Conservation (phyloP, 2,329 filamentous ascomycete genomes). For the Podosphaera xanthii region DNA sequence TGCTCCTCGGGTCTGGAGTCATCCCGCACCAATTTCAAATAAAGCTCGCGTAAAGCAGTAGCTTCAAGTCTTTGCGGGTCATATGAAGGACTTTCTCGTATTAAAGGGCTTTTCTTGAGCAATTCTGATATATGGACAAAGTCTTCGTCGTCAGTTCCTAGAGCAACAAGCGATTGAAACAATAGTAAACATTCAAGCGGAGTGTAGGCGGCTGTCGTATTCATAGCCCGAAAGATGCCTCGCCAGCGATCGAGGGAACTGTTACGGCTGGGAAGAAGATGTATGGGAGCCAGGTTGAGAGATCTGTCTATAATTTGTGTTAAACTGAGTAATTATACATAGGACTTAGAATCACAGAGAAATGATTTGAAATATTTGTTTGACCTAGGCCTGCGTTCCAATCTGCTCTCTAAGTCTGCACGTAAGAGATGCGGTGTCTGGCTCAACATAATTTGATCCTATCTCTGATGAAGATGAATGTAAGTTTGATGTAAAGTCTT, state of each 20-base stretch:
- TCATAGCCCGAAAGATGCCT: constrained; percentile 33
- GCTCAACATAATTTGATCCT: too few relatives aligned
- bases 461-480: too few relatives aligned
- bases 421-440: too few relatives aligned
- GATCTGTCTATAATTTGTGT: too few relatives aligned
- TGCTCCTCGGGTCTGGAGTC: constrained; percentile 34
- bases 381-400: too few relatives aligned
- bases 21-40: constrained; percentile 52
- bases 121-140: constrained; percentile 53
- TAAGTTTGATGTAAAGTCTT: too few relatives aligned
- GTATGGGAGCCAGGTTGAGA: constrained; percentile 29
- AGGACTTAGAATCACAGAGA: too few relatives aligned
- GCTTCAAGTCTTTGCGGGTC: constrained; percentile 53
- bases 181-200: constrained; percentile 69
- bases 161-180: constrained; percentile 52
- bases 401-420: too few relatives aligned
- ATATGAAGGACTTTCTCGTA: constrained; percentile 48
- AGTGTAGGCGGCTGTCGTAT: constrained; percentile 42
- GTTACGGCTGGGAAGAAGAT: constrained; percentile 28
- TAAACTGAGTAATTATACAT: too few relatives aligned
- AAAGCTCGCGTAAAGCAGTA: constrained; percentile 58
- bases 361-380: too few relatives aligned
- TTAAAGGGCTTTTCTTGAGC: constrained; percentile 48
- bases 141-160: constrained; percentile 39
- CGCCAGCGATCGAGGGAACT: constrained; percentile 31